Evolutionary conservation across 768 basidiomycete species (phyloP).

Genomic region (Mycena pura): DNA sequence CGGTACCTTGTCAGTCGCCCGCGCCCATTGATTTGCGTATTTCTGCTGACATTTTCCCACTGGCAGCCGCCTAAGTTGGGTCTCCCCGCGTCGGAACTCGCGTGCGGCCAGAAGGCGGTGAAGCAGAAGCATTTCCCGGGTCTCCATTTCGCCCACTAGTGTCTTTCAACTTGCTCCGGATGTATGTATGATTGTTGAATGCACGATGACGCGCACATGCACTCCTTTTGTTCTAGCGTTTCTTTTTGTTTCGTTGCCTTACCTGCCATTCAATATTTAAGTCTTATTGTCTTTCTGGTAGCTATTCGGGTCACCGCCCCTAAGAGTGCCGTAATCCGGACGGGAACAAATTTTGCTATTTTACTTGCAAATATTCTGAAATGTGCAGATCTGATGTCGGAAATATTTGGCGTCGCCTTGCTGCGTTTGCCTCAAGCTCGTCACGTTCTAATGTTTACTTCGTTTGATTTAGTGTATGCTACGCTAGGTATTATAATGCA

Average conservation of each 20-base stretch:
- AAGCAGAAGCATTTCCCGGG: constrained; percentile 5
- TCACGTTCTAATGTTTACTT: neutral
- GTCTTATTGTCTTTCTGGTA: constrained; percentile 16
- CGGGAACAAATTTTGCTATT: too few species aligned
- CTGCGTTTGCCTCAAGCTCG: neutral
- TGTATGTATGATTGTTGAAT: too few species aligned
- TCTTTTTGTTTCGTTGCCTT: neutral
- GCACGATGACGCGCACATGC: neutral
- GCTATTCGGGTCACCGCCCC: too few species aligned
- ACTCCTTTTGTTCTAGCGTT: neutral
- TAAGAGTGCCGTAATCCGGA: too few species aligned
- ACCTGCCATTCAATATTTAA: neutral
- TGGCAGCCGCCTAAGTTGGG: constrained; percentile 53
- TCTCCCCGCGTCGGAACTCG: neutral
- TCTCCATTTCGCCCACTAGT: neutral
- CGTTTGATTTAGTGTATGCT: constrained; percentile 12
- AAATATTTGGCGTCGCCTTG: neutral
- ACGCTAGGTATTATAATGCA: constrained; percentile 19
- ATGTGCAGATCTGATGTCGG: too few species aligned
- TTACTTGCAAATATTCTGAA: too few species aligned
- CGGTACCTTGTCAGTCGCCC: constrained; percentile 52
- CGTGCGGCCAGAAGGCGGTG: neutral
- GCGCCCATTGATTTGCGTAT: neutral
- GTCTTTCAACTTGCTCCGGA: too few species aligned
- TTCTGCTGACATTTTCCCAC: constrained; percentile 10